Percentiles rank a stretch among this genome's conserved stretches.
These are phyloP conservation scores for Kwoniella shandongensis DNA, from an alignment of 768 basidiomycete species.

Conservation along the genomic window DNA sequence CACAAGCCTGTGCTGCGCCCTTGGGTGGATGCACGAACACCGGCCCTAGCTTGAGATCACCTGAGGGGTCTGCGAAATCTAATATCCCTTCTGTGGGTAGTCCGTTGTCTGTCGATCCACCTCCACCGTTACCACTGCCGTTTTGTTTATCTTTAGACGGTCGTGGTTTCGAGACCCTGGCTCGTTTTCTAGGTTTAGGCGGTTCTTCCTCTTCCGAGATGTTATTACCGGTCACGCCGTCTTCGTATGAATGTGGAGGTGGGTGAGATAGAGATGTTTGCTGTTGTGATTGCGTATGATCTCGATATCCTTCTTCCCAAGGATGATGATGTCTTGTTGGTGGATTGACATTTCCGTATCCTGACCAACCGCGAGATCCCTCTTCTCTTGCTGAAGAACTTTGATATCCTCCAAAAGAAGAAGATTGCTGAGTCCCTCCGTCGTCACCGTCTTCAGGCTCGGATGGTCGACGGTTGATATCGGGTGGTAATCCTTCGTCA, in stretches of 20 bases:
- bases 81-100: constrained; percentile 19
- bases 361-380: not conserved
- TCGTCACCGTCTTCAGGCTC: constrained; percentile 1
- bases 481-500: constrained; percentile 16
- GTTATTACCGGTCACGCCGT: not conserved
- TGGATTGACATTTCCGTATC: not conserved
- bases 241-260: not conserved
- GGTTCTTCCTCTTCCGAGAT: constrained; percentile 1
- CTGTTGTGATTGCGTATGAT: constrained; percentile 7
- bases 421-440: not conserved
- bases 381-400: constrained; percentile 21
- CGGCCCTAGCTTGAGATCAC: constrained; percentile 35
- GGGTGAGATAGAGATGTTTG: not conserved
- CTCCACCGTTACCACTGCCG: not conserved
- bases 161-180: constrained; percentile 21
- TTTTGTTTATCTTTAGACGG: constrained; percentile 17
- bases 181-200: constrained; percentile 23
- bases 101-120: constrained; percentile 11
- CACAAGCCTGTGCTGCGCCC: constrained; percentile 42
- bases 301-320: constrained; percentile 33
- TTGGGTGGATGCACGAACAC: constrained; percentile 41
- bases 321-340: constrained; percentile 13
- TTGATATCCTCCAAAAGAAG: constrained; percentile 15
- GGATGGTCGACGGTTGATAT: constrained; percentile 12
- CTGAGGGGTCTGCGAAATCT: constrained; percentile 36